Base-by-base conservation (phyloP, 2,329 filamentous ascomycete species). In the Diaporthe sp. region DNA sequence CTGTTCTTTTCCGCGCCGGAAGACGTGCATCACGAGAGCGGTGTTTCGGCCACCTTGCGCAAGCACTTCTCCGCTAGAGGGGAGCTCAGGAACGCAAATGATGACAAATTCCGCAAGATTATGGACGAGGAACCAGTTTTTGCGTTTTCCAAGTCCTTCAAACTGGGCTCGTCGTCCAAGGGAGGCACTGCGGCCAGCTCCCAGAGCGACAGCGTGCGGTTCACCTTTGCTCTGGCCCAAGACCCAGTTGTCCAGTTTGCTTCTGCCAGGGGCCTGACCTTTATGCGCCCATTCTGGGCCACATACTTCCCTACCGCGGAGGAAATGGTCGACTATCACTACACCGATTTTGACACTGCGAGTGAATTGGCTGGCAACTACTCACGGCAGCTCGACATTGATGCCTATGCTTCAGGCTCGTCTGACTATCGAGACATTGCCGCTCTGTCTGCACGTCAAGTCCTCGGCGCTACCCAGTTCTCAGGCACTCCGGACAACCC, bases 121-220 rank as follows among this genome's bases (percentile, higher is more conserved):
- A 93, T 93, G 86, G 92, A 96, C 68, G 88, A 94, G 39, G 93
- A 96, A 81, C 94, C 94, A 0, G 92, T 96, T 4, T 96, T 97
- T 83, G 94, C 94, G 0, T 97, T 96, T 81, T 88, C 91, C 19
- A 93, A 93, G 78, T 86, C 88, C 7, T 93, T 94, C 82, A 84
- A 85, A 22, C 83, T 92, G 50, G 75, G 73, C 1, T 69, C 68
- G 4, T 68, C 66, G 22, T 73, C 78, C 7, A 78, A 79, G 27
- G 79, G 81, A 12, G 81, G 81, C 42, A 17, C 37, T 13, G 58
- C 27, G 53, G 37, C 47, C 22, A 47, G 53, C 9, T 75, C 74
- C 9, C 79, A 81, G 9, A 82, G 81, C n/a, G 87, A 89, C 55
- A 92, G 88, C 73, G 88, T 92, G 8, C 86, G 92, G 2, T 97